phyloP scores from a whole-genome alignment of 129 eudicot species.

The Tagetes erecta region DNA sequence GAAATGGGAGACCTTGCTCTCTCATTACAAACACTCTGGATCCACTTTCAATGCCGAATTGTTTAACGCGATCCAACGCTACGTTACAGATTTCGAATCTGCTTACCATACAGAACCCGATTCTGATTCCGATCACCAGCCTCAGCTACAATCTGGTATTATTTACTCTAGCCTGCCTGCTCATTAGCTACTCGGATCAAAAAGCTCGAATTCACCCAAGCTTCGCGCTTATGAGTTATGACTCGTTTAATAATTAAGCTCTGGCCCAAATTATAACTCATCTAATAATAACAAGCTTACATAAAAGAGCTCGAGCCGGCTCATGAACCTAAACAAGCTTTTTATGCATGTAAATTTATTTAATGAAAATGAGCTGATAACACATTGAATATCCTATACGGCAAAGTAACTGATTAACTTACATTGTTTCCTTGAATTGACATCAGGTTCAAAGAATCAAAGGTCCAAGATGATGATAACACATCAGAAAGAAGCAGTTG shows the following conservation, averaged over 20 bases:
- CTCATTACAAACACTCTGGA: constrained; percentile 46
- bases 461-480: constrained; percentile 12
- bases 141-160: neutral
- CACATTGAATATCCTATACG: neutral
- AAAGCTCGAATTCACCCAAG: no score
- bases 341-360: no score
- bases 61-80: constrained; percentile 42
- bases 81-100: constrained; percentile 29
- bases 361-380: no score
- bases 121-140: constrained; percentile 24
- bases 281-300: no score
- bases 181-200: no score
- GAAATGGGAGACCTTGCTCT: constrained; percentile 56
- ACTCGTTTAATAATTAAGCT: no score
- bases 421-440: neutral
- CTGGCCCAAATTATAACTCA: no score
- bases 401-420: neutral
- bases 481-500: constrained; percentile 37
- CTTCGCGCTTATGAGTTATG: no score
- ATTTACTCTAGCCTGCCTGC: no score
- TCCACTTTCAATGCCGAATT: constrained; percentile 44
- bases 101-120: constrained; percentile 32
- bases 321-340: no score
- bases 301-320: no score
- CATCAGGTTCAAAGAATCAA: constrained; percentile 28